Evolutionary conservation across 176 grass and related monocot species (phyloP).

Genomic region (Alloteropsis semialata): DNA sequence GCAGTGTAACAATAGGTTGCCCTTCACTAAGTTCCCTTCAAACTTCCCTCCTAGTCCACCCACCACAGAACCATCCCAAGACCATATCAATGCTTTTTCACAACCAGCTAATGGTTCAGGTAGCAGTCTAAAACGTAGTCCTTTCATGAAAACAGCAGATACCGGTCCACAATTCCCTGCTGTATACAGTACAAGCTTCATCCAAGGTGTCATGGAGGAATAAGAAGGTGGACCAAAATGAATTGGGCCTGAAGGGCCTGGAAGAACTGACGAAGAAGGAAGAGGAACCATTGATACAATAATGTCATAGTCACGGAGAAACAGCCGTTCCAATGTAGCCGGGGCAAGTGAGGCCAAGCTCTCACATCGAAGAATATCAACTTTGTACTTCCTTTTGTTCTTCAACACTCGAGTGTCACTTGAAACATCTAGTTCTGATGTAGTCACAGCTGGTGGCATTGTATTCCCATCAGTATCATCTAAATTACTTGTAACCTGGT

Average conservation of each 20-base stretch:
- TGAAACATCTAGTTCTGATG: conserved; percentile 39
- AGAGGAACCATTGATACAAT: conserved; percentile 96
- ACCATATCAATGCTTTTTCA: conserved; percentile 92
- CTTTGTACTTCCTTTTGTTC: conserved; percentile 82
- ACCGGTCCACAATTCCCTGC: conserved; percentile 72
- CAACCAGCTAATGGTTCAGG: conserved; percentile 86
- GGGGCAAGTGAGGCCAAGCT: conserved; percentile 92
- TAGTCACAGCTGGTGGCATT: not conserved
- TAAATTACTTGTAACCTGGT: conserved; percentile 22
- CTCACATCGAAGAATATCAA: conserved; percentile 97
- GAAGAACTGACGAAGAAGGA: conserved; percentile 87
- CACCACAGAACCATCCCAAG: conserved; percentile 84
- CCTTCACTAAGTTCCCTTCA: conserved; percentile 96
- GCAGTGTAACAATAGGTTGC: conserved; percentile 80
- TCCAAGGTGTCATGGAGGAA: conserved; percentile 94
- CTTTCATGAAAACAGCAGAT: conserved; percentile 92
- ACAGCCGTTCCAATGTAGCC: conserved; percentile 75
- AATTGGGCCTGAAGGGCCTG: conserved; percentile 66
- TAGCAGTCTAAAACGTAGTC: conserved; percentile 76
- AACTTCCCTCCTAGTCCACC: conserved; percentile 90
- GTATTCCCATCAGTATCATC: conserved; percentile 31
- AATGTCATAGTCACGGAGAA: conserved; percentile 94
- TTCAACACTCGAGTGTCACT: conserved; percentile 43
- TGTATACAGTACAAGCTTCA: conserved; percentile 93
- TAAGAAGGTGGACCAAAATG: conserved; percentile 97